A percentile compares a stretch with the other conserved stretches of the same genome.
Evolutionary conservation across 805 yeast species (phyloP).

Genomic region (Lachancea dasiensis): DNA sequence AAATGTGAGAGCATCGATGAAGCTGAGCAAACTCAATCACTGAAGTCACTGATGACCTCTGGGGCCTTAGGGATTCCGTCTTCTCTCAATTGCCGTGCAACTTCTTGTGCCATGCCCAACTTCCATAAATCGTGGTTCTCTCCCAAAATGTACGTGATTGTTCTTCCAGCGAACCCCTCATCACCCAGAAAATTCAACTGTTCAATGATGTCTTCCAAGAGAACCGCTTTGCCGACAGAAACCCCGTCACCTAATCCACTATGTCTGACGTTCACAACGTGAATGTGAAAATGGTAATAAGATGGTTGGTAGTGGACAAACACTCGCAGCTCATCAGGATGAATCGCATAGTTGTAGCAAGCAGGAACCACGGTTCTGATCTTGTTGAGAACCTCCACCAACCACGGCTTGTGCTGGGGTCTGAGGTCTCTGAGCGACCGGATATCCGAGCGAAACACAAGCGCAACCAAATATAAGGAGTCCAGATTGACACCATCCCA

Average conservation of each 20-base stretch:
- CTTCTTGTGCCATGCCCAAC: constrained; percentile 29
- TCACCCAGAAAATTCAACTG: constrained; percentile 48
- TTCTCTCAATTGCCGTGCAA: constrained; percentile 19
- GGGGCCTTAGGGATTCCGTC: constrained; percentile 26
- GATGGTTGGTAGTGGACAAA: constrained; percentile 95
- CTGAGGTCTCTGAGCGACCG: constrained; percentile 72
- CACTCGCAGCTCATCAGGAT: constrained; percentile 55
- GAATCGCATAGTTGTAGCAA: constrained; percentile 40
- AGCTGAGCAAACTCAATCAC: too few species aligned
- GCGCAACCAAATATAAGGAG: constrained; percentile 69
- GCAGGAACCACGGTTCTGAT: constrained; percentile 44
- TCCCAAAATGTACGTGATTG: constrained; percentile 61
- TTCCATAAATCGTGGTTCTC: constrained; percentile 76
- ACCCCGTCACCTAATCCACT: constrained; percentile 65
- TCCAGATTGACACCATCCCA: constrained; percentile 79
- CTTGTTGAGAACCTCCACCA: constrained; percentile 41
- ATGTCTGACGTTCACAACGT: constrained; percentile 69
- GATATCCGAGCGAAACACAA: constrained; percentile 64
- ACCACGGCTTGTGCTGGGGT: constrained; percentile 49
- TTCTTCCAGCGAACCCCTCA: constrained; percentile 52
- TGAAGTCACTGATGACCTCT: constrained; percentile 9
- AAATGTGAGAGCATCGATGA: too few species aligned
- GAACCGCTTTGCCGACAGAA: constrained; percentile 70
- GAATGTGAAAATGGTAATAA: constrained; percentile 92
- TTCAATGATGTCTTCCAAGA: constrained; percentile 77